Base-by-base conservation (phyloP, 805 yeast species). In the Yamadazyma nakazawae region DNA sequence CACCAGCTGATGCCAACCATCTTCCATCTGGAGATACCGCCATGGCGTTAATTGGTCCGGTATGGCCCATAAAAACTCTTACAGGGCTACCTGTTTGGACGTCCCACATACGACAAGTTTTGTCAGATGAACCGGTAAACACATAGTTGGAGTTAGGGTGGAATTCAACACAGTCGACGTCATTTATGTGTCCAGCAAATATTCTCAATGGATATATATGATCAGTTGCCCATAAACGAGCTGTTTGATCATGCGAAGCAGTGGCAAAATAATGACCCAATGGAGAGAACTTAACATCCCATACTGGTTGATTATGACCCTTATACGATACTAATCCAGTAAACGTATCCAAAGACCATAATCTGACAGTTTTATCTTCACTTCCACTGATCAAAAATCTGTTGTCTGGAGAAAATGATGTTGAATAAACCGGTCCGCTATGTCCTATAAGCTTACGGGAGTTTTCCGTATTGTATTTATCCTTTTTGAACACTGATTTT, bases 31-130 rank as follows among this genome's bases (percentile, higher is more conserved):
- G 98, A 1, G 96, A 85, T 8, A 89, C 96, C 0, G 96, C 90
- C 54, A 88, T 70, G 16, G 90, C 78, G 52, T 88, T 85, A 18
- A 94, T 80, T 1, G 97, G 85, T n/a, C 91, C 90, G 2, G 90
- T 81, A 59, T 91, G 97, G 1, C 97, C 97, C 64, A 89, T 80
- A 64, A 94, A 92, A 9, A 94, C 82, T 52, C 99, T 79, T 25
- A 91, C 97, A 35, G 95, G 82, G 53, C 82, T 84, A 34, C 99
- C 99, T 36, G 83, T 79, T 32, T 83, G 80, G 21, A 94, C 82
- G 64, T 94, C 99, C 99, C 99, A 94, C 97, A 94, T 91, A 53
- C 99, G 78, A 60, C 95, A 85, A 0, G 98, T 89, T 68, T 90
- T 89, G 67, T 94, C 99, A 52, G 91, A 81, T 5, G 96, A 88